phyloP scores from a whole-genome alignment of 108 stramenopile genomes.

The Cyclotella sp. region DNA sequence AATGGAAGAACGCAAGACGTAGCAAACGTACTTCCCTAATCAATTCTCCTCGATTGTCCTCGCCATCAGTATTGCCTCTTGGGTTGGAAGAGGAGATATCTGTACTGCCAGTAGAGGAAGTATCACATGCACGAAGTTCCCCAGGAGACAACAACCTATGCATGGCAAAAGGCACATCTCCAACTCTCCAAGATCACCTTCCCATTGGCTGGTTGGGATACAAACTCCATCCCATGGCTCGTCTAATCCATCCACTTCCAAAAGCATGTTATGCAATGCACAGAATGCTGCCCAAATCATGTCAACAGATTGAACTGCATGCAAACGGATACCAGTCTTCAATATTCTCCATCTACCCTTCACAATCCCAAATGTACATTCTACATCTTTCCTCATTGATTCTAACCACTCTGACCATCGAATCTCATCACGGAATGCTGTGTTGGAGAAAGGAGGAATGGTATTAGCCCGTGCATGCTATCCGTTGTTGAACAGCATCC shows the following conservation, averaged over 20 bases:
- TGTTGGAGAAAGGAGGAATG: constrained; percentile 13
- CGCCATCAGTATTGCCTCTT: background rate
- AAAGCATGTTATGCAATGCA: constrained; percentile 53
- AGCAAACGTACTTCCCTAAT: constrained; percentile 5
- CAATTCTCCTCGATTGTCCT: too few relatives aligned
- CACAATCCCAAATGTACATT: constrained; percentile 11
- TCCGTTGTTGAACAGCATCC: constrained; percentile 21
- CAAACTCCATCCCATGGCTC: constrained; percentile 21
- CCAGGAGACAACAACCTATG: background rate
- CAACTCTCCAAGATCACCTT: constrained; percentile 1
- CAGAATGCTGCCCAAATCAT: constrained; percentile 44
- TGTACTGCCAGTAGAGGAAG: background rate
- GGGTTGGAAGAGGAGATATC: too few relatives aligned
- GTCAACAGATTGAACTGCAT: constrained; percentile 24
- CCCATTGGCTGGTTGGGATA: constrained; percentile 2
- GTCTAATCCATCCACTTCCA: constrained; percentile 52
- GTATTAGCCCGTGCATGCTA: constrained; percentile 8
- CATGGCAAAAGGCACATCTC: constrained; percentile 9
- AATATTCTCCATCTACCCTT: constrained; percentile 29
- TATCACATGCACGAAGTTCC: background rate
- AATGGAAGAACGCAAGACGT: background rate
- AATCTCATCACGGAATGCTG: background rate
- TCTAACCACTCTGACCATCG: constrained; percentile 28
- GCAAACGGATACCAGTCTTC: constrained; percentile 31
- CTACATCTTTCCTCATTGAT: constrained; percentile 31